Evolutionary conservation across 1,284 basidiomycete genomes (phyloP).

Genomic region (Fistulina hepatica): DNA sequence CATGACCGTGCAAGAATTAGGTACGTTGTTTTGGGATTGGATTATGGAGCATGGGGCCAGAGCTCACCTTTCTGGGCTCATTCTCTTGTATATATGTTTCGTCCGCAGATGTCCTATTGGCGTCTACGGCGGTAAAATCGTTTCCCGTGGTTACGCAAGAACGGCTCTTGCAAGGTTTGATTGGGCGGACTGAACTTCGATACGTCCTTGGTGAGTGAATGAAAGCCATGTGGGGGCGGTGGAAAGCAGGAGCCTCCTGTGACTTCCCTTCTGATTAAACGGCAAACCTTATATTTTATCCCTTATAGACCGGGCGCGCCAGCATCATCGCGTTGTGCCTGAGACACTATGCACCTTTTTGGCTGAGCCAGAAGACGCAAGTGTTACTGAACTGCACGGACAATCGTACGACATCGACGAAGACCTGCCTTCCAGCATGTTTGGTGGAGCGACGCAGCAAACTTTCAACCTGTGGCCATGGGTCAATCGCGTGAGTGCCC

Average conservation of each 20-base stretch:
- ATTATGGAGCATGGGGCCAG: background rate
- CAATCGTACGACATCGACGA: conserved; percentile 54
- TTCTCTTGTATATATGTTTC: too few relatives aligned
- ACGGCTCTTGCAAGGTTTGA: conserved; percentile 66
- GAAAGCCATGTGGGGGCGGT: too few relatives aligned
- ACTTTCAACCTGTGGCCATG: conserved; percentile 78
- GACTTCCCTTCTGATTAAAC: too few relatives aligned
- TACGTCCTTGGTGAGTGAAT: conserved; percentile 1
- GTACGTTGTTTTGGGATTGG: conserved; percentile 32
- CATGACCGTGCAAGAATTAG: conserved; percentile 67
- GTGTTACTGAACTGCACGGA: conserved; percentile 37
- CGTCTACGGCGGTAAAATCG: conserved; percentile 71
- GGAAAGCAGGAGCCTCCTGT: too few relatives aligned
- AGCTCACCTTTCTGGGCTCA: too few relatives aligned
- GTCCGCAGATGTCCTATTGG: conserved; percentile 52
- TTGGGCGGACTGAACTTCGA: conserved; percentile 43
- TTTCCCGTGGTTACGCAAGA: conserved; percentile 77
- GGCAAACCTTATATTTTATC: too few relatives aligned
- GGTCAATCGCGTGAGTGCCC: conserved; percentile 75
- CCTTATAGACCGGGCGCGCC: conserved; percentile 60
- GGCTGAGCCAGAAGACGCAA: conserved; percentile 32
- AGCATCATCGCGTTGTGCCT: conserved; percentile 46
- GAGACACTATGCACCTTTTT: conserved; percentile 69
- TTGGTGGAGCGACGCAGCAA: conserved; percentile 45
- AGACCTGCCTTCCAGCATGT: conserved; percentile 49